Conservation (phyloP, 2,329 filamentous ascomycete species). For the Chrysoporthe austroafricana region DNA sequence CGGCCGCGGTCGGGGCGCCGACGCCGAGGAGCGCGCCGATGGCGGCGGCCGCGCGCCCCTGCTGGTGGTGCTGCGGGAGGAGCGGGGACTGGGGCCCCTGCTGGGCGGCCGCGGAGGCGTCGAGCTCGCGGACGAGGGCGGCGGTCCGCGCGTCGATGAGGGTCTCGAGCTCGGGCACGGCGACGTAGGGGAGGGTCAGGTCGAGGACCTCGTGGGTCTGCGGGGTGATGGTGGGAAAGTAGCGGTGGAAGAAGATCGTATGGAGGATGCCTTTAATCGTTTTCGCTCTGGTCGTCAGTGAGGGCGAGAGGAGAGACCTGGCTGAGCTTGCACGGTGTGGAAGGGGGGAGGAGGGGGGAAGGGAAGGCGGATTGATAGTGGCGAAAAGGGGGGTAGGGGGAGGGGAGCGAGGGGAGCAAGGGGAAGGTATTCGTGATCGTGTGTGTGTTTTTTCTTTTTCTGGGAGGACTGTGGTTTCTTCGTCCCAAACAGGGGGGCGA, state of each 20-base stretch:
- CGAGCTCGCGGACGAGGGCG: constrained; percentile 77
- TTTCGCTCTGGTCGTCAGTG: constrained; percentile 12
- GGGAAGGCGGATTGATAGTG: background rate
- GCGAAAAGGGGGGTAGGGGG: background rate
- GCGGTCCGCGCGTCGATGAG: constrained; percentile 88
- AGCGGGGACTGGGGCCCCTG: constrained; percentile 19
- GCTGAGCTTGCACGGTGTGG: background rate
- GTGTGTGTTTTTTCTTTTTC: no score
- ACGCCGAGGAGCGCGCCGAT: constrained; percentile 23
- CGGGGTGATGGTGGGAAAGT: constrained; percentile 86
- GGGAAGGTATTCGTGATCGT: no score
- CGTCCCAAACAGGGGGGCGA: background rate
- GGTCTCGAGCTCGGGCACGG: constrained; percentile 88
- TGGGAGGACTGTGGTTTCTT: no score
- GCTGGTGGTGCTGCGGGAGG: constrained; percentile 23
- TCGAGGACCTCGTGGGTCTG: constrained; percentile 87
- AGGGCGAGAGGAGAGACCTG: background rate
- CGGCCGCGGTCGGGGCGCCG: constrained; percentile 1
- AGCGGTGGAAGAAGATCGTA: constrained; percentile 98
- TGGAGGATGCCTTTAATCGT: constrained; percentile 75
- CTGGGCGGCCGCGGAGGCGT: constrained; percentile 47
- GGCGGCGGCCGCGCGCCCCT: constrained; percentile 20
- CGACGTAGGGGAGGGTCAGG: constrained; percentile 84
- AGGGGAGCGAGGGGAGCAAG: background rate
- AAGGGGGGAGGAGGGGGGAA: background rate